Evolutionary conservation across 2,329 filamentous ascomycete genomes (phyloP), one percentile per base, ranked within the genome.

Genomic region (Phialemonium atrogriseum): DNA sequence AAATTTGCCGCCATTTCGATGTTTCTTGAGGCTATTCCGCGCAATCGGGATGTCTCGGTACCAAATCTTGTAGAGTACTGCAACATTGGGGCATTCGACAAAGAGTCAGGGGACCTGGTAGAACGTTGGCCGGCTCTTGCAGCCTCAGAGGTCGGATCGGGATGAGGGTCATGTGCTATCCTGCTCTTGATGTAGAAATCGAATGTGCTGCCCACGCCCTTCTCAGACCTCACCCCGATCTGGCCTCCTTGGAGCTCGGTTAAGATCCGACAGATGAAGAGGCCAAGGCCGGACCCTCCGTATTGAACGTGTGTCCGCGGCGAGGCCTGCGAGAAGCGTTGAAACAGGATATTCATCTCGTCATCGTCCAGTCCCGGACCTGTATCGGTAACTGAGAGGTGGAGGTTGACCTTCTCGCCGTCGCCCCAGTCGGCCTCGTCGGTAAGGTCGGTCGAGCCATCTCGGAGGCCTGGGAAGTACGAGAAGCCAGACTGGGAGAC

Each of bases 181-280:
- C 75, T 73, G 33, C 74, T 73, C 41, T 78, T 80, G 51, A 87
- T 70, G 49, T 84, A 87, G 51, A 88, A 87, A 17, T 75, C 79
- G 52, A 87, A 87, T 0, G 74, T 84, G 52, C 78, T 84, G 23
- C 83, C 83, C 22, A 73, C 64, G 10, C 78, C 81, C 35, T 75
- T 69, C 38, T 72, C 61, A 1, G 79, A 84, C 2, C 70, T 66
- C 3, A 87, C 80, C 7, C 81, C 81, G 34, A 87, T 84, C 49
- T 85, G 80, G 3, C 83, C 83, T 10, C 82, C 82, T 55, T 87
- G 83, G 30, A 87, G 59, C 49, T 87, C 81, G 2, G 80, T 83
- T 29, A 88, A 59, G 44, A 83, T 81, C 22, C 81, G 69, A 5
- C 77, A 84, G 49, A 88, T 87, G 58, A 86, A 87, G 2, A 88